Evolutionary conservation across 805 yeast genomes (phyloP).

Genomic region (Starmerella khaoyaiensis): DNA sequence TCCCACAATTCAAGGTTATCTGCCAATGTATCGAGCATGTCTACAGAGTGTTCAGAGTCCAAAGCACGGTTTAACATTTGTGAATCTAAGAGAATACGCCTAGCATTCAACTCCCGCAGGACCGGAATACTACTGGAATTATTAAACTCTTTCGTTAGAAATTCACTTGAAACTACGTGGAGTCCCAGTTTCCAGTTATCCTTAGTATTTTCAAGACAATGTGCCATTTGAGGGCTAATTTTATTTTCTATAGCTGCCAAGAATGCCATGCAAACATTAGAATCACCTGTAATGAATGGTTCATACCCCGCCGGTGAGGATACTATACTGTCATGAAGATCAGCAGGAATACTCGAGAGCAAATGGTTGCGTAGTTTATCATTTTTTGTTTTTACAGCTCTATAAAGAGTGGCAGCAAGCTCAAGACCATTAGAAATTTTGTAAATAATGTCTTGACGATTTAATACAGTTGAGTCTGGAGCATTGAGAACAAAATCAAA

Average conservation of each 20-base stretch:
- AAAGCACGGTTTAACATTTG: neutral
- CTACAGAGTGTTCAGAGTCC: conserved; percentile 1
- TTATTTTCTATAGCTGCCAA: conserved; percentile 7
- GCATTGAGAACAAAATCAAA: conserved; percentile 21
- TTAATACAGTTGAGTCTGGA: conserved; percentile 3
- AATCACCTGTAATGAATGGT: conserved; percentile 4
- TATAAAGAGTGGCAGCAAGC: conserved; percentile 18
- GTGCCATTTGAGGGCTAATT: conserved; percentile 5
- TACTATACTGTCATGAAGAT: conserved; percentile 5
- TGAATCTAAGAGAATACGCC: neutral
- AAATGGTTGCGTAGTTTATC: conserved; percentile 12
- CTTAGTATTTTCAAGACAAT: conserved; percentile 5
- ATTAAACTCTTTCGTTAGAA: conserved; percentile 5
- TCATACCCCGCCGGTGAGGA: conserved; percentile 7
- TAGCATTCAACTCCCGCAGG: neutral
- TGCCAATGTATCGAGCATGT: conserved; percentile 5
- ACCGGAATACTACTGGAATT: neutral
- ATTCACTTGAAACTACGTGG: conserved; percentile 7
- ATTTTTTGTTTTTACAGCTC: conserved; percentile 6
- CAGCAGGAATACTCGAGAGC: conserved; percentile 19
- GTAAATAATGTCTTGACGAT: conserved; percentile 18
- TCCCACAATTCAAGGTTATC: conserved; percentile 11
- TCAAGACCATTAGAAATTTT: conserved; percentile 20
- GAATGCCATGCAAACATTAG: conserved; percentile 2
- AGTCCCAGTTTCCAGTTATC: conserved; percentile 19